Base-by-base conservation (phyloP, 225 moss, liverwort and hornwort species). In the Bryum argenteum region DNA sequence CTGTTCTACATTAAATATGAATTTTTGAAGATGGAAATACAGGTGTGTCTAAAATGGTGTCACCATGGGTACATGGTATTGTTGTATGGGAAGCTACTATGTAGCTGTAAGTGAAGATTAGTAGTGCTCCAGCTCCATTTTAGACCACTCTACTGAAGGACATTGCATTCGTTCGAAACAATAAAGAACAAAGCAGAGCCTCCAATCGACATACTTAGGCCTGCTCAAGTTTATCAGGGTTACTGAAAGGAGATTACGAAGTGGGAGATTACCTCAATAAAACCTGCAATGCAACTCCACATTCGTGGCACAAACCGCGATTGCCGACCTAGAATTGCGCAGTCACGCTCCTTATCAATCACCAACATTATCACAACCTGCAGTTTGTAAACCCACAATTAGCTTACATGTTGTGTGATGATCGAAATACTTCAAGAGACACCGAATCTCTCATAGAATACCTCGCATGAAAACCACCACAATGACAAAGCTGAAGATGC, bases 241-340 rank as follows among this genome's bases (percentile, higher is more conserved):
- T 23, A 8, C 22, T 44, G 8, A 5, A 54, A 24, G 13, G 58
- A 53, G 12, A n/a, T n/a, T n/a, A 26, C 52, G 16, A 28, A 37
- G 43, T 24, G 16, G n/a, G 26, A 69, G 11, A 4, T 52, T 24
- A 90, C 92, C 85, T 98, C 98, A 68, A 91, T 88, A 54, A 98
- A 98, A 15, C 98, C 98, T 56, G 98, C 94, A 12, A 98, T 24
- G 70, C 98, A 98, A 21, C 94, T 98, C 98, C 98, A 98, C 98
- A 98, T 92, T 8, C 85, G 82, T 38, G 87, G 69, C 13, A 81
- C 8, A 57, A 88, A 90, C 48, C 98, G 94, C 42, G 92, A 63
- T 72, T 91, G 91, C 33, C 98, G 89, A 58, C 85, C 89, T 70
- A 98, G 78, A 37, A 98, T 26, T 69, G 83, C 98, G 57, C 81